These are phyloP conservation scores for Noccaea caerulescens DNA, from an alignment of 345 rosid genomes.

Conservation along the genomic window DNA sequence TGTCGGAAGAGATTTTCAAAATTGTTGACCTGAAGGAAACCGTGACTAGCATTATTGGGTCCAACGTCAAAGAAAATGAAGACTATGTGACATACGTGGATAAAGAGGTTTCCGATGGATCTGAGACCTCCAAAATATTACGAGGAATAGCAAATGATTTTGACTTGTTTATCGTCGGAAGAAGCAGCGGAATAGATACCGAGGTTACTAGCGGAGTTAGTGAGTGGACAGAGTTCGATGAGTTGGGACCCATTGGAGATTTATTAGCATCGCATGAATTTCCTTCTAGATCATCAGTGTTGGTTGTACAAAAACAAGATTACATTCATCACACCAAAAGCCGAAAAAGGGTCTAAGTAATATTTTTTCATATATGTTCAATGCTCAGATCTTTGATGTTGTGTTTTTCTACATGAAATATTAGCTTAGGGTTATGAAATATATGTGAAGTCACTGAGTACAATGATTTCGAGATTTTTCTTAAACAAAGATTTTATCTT, in stretches of 20 bases:
- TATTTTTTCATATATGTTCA: conserved; percentile 2
- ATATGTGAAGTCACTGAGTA: neutral
- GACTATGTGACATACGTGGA: conserved; percentile 33
- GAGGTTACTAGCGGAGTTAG: conserved; percentile 49
- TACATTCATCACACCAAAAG: conserved; percentile 28
- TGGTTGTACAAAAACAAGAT: conserved; percentile 43
- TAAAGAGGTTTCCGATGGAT: conserved; percentile 46
- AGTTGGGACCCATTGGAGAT: conserved; percentile 66
- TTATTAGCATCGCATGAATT: conserved; percentile 57
- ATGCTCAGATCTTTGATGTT: conserved; percentile 6
- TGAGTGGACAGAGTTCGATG: conserved; percentile 65
- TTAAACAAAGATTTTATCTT: too few species aligned
- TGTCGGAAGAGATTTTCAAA: conserved; percentile 33
- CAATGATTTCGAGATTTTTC: neutral
- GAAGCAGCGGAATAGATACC: conserved; percentile 41
- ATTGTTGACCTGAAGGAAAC: conserved; percentile 36
- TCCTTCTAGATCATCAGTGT: conserved; percentile 44
- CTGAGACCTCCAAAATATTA: conserved; percentile 45
- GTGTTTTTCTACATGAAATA: neutral
- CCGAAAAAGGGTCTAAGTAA: conserved; percentile 8
- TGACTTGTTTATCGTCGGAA: conserved; percentile 56
- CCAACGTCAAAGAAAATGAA: conserved; percentile 10
- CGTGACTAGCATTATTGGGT: conserved; percentile 4
- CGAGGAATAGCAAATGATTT: conserved; percentile 42
- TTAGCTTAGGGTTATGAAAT: conserved; percentile 17